Evolutionary conservation across 2,329 filamentous ascomycete genomes (phyloP).

Genomic region (Rhexocercosporidium sp.): DNA sequence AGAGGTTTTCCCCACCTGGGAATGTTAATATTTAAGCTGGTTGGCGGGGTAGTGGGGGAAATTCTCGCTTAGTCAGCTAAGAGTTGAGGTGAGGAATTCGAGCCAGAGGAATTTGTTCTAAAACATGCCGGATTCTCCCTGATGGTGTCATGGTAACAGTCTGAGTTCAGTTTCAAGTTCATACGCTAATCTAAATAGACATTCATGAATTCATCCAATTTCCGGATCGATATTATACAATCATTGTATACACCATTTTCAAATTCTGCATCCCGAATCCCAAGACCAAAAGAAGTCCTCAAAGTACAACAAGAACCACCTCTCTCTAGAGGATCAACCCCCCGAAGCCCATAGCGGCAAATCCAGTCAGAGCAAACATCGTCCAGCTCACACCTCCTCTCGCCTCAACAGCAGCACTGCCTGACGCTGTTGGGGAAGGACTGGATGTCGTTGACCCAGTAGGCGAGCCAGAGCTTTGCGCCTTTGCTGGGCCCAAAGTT

Average conservation of each 20-base stretch:
- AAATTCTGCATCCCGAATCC: neutral
- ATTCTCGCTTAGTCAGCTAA: neutral
- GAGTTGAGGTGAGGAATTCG: neutral
- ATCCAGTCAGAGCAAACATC: constrained; percentile 18
- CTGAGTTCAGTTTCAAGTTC: neutral
- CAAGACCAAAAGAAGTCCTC: neutral
- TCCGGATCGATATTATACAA: neutral
- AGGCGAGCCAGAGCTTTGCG: constrained; percentile 8
- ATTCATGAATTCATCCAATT: neutral
- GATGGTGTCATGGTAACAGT: neutral
- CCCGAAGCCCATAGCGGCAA: constrained; percentile 25
- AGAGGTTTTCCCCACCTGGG: too few species aligned
- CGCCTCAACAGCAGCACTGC: constrained; percentile 20
- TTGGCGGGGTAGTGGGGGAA: neutral
- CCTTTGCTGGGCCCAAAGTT: constrained; percentile 21
- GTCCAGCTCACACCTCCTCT: constrained; percentile 25
- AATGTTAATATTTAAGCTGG: neutral
- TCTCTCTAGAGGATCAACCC: constrained; percentile 21
- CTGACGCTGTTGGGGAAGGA: constrained; percentile 8
- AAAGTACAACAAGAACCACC: neutral
- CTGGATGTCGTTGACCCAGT: constrained; percentile 10
- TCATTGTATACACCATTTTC: neutral
- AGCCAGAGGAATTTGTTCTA: too few species aligned
- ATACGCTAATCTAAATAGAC: neutral
- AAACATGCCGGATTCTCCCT: neutral